Evolutionary conservation across 305 asterid genomes (phyloP), one percentile per base, ranked within the genome.

Genomic region (Salvia sclarea): DNA sequence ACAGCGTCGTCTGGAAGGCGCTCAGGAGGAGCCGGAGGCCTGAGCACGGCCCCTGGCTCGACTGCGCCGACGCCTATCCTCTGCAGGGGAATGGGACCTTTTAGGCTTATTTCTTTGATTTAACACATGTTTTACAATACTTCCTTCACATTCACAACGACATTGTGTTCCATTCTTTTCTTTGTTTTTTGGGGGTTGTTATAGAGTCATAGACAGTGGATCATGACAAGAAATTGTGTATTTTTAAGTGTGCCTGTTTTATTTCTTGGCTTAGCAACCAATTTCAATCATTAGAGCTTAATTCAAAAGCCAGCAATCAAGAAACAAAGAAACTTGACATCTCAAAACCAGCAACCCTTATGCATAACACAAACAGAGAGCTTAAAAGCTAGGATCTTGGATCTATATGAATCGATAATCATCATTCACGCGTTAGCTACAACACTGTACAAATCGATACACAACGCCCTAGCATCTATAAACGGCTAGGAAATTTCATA

Each of bases 1-100:
- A 93, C 72, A 91, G 97, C 38, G 89, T 82, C 4, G 96, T 91
- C 57, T 93, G 97, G 98, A 72, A 83, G 79, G 76, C 97, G 44
- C n/a, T 90, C 70, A 73, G 89, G 0, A 79, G 79, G 63, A 61
- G 74, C 44, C 75, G 54, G 78, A 76, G 47, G 71, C 77, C 92
- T 1, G 48, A 72, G 0, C 69, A 68, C 59, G 89, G 85, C 67
- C 97, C 97, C 2, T 93, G 97, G 98, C 70, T 82, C n/a, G 89
- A 87, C 25, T 87, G 92, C 64, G 16, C 80, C 53, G 79, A 79
- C 40, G 71, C 81, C 76, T 92, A 92, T 57, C 88, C 95, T 3
- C 68, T 62, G 71, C 44, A 11, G n/a, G 44, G 44, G 44, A 7
- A 2, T 38, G 49, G 68, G 67, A 70, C 64, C 5, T 52, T 78